phyloP scores from a whole-genome alignment of 805 yeast species.

The Ogataea glucozyma region DNA sequence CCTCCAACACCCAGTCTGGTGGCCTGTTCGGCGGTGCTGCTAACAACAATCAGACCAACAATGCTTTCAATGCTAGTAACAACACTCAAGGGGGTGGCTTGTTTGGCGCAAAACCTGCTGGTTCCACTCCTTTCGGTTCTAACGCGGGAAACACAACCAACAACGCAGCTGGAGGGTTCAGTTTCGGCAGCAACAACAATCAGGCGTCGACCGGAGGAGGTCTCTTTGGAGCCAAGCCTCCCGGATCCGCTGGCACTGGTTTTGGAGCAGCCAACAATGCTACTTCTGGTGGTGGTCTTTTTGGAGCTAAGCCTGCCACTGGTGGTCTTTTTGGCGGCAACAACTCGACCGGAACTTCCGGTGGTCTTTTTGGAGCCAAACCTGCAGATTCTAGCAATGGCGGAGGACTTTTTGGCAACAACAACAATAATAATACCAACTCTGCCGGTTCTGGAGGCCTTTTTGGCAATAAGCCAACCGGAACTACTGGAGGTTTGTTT shows the following conservation, averaged over 20 bases:
- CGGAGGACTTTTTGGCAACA: slow-evolving; percentile 16
- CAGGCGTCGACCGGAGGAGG: slow-evolving; percentile 32
- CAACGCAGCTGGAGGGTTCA: slow-evolving; percentile 20
- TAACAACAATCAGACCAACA: slow-evolving; percentile 22
- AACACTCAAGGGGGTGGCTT: slow-evolving; percentile 39
- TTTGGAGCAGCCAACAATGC: slow-evolving; percentile 27
- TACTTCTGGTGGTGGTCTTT: slow-evolving; percentile 38
- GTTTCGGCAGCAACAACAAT: slow-evolving; percentile 14
- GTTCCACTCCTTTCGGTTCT: slow-evolving; percentile 29
- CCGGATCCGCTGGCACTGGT: slow-evolving; percentile 31
- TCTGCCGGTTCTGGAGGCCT: slow-evolving; percentile 39
- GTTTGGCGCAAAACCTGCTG: slow-evolving; percentile 37
- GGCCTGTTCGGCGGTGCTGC: slow-evolving; percentile 37
- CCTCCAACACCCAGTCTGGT: slow-evolving; percentile 22
- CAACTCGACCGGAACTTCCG: slow-evolving; percentile 17
- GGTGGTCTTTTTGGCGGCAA: slow-evolving; percentile 12
- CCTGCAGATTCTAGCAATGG: slow-evolving; percentile 17
- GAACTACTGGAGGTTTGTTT: slow-evolving; percentile 35
- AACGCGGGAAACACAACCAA: slow-evolving; percentile 24
- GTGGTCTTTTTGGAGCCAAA: slow-evolving; percentile 32
- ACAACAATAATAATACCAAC: slow-evolving; percentile 18
- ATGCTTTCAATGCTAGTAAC: slow-evolving; percentile 17
- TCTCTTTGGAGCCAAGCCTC: slow-evolving; percentile 37
- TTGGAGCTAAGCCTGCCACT: slow-evolving; percentile 34
- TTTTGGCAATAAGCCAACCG: slow-evolving; percentile 38